These are phyloP conservation scores for Carpinus fangiana DNA, from an alignment of 306 rosid genomes.

Conservation along the genomic window DNA sequence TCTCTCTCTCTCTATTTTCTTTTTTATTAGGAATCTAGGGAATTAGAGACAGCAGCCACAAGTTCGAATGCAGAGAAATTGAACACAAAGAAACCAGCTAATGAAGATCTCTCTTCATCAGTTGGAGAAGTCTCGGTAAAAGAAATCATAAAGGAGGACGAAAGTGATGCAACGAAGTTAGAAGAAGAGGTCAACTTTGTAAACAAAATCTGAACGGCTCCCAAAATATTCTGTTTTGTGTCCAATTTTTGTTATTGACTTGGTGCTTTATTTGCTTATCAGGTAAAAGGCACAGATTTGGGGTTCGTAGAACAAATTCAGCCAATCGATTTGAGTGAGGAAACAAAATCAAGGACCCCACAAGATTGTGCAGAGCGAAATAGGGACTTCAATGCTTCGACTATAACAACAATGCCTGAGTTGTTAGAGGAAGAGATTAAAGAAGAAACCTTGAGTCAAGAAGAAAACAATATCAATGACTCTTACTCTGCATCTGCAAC, in stretches of 20 bases:
- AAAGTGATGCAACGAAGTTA: background rate
- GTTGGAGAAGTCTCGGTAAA: background rate
- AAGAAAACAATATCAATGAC: conserved; percentile 8
- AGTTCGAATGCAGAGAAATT: too few species aligned
- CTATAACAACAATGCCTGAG: conserved; percentile 6
- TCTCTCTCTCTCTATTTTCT: too few species aligned
- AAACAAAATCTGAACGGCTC: background rate
- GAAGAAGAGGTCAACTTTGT: conserved; percentile 29
- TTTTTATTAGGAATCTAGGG: too few species aligned
- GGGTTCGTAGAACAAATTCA: conserved; percentile 26
- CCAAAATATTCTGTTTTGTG: background rate
- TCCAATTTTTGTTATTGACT: background rate
- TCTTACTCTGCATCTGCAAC: background rate
- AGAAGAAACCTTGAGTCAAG: conserved; percentile 5
- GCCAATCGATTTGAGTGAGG: conserved; percentile 11
- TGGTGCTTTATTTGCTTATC: background rate
- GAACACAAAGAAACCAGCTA: conserved; percentile 21
- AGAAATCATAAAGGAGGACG: conserved; percentile 21
- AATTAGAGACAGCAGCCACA: too few species aligned
- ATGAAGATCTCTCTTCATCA: conserved; percentile 14
- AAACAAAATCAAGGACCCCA: conserved; percentile 11
- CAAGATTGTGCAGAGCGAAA: conserved; percentile 20
- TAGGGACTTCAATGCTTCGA: conserved; percentile 3
- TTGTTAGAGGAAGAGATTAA: conserved; percentile 2
- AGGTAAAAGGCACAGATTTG: conserved; percentile 24